Evolutionary conservation across 1,284 basidiomycete species (phyloP).

Genomic region (Tremellales sp.): DNA sequence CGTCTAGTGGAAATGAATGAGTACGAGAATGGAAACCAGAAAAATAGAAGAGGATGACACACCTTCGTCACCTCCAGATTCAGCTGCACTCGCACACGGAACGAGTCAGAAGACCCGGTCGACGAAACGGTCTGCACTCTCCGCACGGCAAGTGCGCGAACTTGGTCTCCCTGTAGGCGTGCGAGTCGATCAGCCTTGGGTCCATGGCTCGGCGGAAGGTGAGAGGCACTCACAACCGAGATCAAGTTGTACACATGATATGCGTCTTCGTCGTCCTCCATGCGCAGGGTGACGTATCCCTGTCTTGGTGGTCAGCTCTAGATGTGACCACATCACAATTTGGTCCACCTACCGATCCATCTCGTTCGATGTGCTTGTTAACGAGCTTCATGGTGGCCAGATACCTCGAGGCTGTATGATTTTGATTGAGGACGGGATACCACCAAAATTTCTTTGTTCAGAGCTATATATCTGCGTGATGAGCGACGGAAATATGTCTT

Average conservation of each 20-base stretch:
- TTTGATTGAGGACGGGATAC: no score
- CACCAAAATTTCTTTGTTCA: no score
- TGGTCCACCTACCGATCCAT: slow-evolving; percentile 60
- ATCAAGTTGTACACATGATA: slow-evolving; percentile 99
- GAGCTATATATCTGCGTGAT: no score
- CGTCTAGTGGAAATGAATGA: slow-evolving; percentile 25
- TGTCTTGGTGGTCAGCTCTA: slow-evolving; percentile 38
- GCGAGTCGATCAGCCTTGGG: background rate
- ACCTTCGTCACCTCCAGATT: slow-evolving; percentile 72
- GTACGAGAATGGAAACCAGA: background rate
- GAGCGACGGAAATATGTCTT: no score
- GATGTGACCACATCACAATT: background rate
- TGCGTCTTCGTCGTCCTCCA: slow-evolving; percentile 97
- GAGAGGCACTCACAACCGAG: slow-evolving; percentile 55
- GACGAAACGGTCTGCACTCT: slow-evolving; percentile 67
- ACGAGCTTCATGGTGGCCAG: slow-evolving; percentile 70
- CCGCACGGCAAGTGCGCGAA: slow-evolving; percentile 86
- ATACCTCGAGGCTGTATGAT: no score
- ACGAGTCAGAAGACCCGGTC: slow-evolving; percentile 91
- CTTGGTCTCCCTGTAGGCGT: slow-evolving; percentile 65
- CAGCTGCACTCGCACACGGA: slow-evolving; percentile 77
- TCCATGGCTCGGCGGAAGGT: background rate
- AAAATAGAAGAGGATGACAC: slow-evolving; percentile 14
- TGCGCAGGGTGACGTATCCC: slow-evolving; percentile 85
- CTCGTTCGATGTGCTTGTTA: slow-evolving; percentile 69